Percentiles rank a stretch among this genome's conserved stretches.
phyloP scores from a whole-genome alignment of 2,329 filamentous ascomycete species.

The Aspergillus sp. region DNA sequence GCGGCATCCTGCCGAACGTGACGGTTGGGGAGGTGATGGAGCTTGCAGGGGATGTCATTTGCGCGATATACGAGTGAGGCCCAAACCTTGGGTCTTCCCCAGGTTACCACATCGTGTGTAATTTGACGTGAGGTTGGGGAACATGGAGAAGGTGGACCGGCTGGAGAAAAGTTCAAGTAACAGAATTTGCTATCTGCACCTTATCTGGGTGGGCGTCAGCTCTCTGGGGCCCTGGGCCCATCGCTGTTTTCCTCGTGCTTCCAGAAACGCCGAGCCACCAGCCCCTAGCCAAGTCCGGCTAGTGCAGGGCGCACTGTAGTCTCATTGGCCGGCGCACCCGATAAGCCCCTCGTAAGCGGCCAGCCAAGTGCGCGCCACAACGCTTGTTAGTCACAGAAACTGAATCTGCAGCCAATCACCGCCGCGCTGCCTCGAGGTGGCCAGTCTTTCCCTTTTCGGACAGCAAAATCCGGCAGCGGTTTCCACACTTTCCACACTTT shows the following conservation, averaged over 20 bases:
- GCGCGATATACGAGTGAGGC: background rate
- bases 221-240: no score
- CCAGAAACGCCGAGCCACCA: background rate
- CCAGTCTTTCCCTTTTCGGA: conserved; percentile 3
- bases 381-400: conserved; percentile 14
- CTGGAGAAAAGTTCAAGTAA: background rate
- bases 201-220: no score
- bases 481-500: background rate
- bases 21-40: conserved; percentile 10
- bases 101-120: background rate
- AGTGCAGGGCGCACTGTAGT: background rate
- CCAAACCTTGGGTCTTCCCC: background rate
- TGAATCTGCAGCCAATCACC: background rate
- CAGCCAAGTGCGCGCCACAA: conserved; percentile 7
- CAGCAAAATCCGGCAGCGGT: conserved; percentile 4
- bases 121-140: background rate
- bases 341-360: background rate
- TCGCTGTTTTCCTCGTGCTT: background rate
- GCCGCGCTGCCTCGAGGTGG: background rate
- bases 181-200: no score
- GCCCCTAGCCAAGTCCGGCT: background rate
- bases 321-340: background rate
- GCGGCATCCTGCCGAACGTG: conserved; percentile 1
- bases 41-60: conserved; percentile 1
- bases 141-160: background rate